Evolutionary conservation across 805 yeast species (phyloP), one percentile per base, ranked within the genome.

Genomic region (Kuraishia piskuri): DNA sequence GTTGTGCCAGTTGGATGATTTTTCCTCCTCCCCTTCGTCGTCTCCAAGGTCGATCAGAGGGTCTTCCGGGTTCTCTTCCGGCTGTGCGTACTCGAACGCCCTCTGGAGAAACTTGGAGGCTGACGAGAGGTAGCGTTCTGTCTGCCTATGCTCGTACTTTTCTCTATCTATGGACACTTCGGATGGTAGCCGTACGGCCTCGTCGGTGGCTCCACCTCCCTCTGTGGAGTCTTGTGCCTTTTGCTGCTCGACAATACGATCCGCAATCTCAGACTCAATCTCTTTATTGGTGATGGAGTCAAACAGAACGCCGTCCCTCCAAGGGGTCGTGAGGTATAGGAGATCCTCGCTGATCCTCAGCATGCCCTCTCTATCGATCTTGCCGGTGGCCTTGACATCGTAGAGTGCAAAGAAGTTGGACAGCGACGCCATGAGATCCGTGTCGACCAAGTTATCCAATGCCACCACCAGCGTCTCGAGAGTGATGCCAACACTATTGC

Each of bases 71-170:
- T 76, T 72, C 49, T 77, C 84, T 31, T 75, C 78, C 1, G 94
- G 88, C 58, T 82, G 87, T 0, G 97, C 96, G 66, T 90, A 90
- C 63, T 90, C 96, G 64, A 90, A 90, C 0, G 96, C 90, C 55
- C 96, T 73, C 66, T 88, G 89, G 48, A 92, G 80, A 61, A 92
- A 94, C 20, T 79, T 83, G 56, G 96, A 86, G 2, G 96, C 94
- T 0, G 97, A 92, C 1, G 89, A 79, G 24, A 94, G 73, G 62
- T 90, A 92, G 56, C 97, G 71, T 61, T 85, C 90, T n/a, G 82
- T 70, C 65, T 87, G 94, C 58, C 77, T 82, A 48, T 74, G 72
- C 58, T 78, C 82, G 63, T 84, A 79, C 50, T 75, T 75, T 48
- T 80, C 83, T 58, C 80, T 82, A 61, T 87, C 87, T 50, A 86